Base-by-base conservation (phyloP, 1,139 yeast species). In the Lodderomyces orthopsilosis region DNA sequence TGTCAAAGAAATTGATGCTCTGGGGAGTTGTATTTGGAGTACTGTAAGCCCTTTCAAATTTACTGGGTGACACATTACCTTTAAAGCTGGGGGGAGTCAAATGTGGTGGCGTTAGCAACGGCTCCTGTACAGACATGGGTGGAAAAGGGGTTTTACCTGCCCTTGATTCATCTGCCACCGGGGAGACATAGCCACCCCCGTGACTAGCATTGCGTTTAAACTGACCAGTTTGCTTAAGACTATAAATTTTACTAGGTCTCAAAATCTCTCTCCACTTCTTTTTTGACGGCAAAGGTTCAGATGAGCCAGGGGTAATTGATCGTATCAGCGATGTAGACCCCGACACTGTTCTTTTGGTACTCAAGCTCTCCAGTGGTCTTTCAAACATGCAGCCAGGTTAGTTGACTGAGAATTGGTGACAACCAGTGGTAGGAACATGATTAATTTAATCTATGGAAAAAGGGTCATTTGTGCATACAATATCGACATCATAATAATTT, bases 1-100 rank as follows among this genome's bases (percentile, higher is more conserved):
- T 15, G 6, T 30, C 34, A 30, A 30, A 14, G 9, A 17, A 13
- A 35, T 35, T 35, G 26, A 35, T 8, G 9, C 27, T 35, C n/a
- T 22, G 12, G 4, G 44, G 44, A 6, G 44, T 38, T 15, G 44
- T 42, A 18, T 22, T 38, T n/a, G 44, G 39, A 7, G 44, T 42
- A 9, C 14, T 27, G 23, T 28, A 37, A 37, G 6, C 27, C 22
- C n/a, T 30, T 30, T 30, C 34, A 30, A 30, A 17, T 13, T 15
- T 15, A 14, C 12, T 14, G n/a, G 34, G 9, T 15, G 19, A 14
- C n/a, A n/a, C n/a, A n/a, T n/a, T n/a, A n/a, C n/a, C n/a, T 12
- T 21, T 35, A n/a, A 37, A 26, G 6, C 18, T 28, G 9, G 40
- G 40, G 17, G 40, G 18, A 27, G 27, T 18, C 8, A 26, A 9